These are phyloP conservation scores for Teunomyces funiuensis DNA, from an alignment of 805 yeast species.

Conservation along the genomic window DNA sequence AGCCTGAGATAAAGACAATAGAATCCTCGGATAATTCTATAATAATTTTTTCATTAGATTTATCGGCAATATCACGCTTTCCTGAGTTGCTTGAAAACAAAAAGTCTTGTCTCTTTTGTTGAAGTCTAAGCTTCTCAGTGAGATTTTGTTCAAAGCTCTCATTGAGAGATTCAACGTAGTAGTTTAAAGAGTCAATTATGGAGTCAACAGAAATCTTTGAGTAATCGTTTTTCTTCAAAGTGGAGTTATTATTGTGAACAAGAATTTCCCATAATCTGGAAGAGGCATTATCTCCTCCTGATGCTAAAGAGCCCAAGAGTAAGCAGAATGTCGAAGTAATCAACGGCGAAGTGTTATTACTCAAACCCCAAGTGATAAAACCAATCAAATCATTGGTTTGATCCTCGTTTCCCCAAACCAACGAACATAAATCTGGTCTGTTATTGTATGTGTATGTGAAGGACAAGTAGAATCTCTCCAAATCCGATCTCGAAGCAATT, in stretches of 20 bases:
- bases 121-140: constrained; percentile 26
- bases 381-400: constrained; percentile 61
- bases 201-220: constrained; percentile 55
- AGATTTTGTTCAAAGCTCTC: constrained; percentile 38
- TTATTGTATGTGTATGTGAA: constrained; percentile 66
- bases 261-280: constrained; percentile 40
- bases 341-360: constrained; percentile 69
- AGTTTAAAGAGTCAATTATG: constrained; percentile 52
- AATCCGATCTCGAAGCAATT: constrained; percentile 72
- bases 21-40: constrained; percentile 79
- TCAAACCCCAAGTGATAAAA: constrained; percentile 85
- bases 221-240: constrained; percentile 37
- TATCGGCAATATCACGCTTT: constrained; percentile 21
- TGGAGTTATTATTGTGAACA: constrained; percentile 24
- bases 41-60: constrained; percentile 32
- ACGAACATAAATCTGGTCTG: constrained; percentile 55
- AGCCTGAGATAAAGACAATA: constrained; percentile 68
- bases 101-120: constrained; percentile 37
- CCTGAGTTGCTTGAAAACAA: constrained; percentile 18
- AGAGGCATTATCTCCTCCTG: constrained; percentile 55
- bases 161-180: constrained; percentile 49
- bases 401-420: constrained; percentile 57
- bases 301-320: constrained; percentile 72
- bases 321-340: constrained; percentile 81
- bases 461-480: constrained; percentile 83